A percentile compares a stretch with the other conserved stretches of the same genome.
These are phyloP conservation scores for Mediolabrus comicus DNA, from an alignment of 108 stramenopile genomes.

Conservation along the genomic window DNA sequence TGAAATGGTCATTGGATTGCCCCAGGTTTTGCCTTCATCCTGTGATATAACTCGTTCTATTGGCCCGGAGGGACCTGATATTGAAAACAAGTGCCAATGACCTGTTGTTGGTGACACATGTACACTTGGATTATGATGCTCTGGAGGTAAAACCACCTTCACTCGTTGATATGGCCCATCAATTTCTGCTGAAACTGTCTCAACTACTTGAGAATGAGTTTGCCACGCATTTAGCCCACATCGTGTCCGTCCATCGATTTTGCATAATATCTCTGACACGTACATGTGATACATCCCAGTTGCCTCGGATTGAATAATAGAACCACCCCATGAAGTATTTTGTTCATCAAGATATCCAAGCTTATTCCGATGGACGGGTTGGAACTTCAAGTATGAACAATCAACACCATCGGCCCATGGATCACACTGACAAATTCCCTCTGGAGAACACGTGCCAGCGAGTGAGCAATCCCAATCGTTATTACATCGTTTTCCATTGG, in stretches of 20 bases:
- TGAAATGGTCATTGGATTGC: constrained; percentile 20
- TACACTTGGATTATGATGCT: constrained; percentile 42
- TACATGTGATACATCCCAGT: constrained; percentile 32
- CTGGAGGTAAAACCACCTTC: constrained; percentile 16
- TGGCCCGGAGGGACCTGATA: constrained; percentile 21
- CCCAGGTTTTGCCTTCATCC: constrained; percentile 32
- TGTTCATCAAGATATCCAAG: constrained; percentile 28
- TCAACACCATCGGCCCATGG: constrained; percentile 33
- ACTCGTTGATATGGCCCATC: constrained; percentile 27
- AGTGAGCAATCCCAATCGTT: constrained; percentile 29
- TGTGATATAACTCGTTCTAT: constrained; percentile 30
- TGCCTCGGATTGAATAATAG: constrained; percentile 10
- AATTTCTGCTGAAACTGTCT: constrained; percentile 4
- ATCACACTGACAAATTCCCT: constrained; percentile 27
- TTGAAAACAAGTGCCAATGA: constrained; percentile 33
- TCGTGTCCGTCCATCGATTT: constrained; percentile 15
- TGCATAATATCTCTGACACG: constrained; percentile 28
- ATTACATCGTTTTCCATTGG: constrained; percentile 4
- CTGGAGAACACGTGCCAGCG: constrained; percentile 14
- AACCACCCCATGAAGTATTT: constrained; percentile 30
- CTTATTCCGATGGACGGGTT: constrained; percentile 14
- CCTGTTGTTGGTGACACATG: constrained; percentile 30
- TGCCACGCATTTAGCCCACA: constrained; percentile 26
- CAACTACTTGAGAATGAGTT: constrained; percentile 33
- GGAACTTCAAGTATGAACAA: constrained; percentile 36